Conservation (phyloP, 2,329 filamentous ascomycete species). For the Hypocreales sp. region DNA sequence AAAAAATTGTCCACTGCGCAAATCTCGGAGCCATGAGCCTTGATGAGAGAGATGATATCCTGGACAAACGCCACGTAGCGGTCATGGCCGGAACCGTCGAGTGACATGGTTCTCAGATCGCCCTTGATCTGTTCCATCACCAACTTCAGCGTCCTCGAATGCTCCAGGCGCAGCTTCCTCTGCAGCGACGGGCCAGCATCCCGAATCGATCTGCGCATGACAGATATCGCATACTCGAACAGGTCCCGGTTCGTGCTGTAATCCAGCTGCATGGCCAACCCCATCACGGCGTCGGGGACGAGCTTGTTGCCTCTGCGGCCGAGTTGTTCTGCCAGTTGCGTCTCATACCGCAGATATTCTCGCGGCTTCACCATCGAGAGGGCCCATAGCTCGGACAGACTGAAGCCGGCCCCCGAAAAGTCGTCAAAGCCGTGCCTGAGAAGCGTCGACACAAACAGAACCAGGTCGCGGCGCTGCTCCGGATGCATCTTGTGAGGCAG, state of each 20-base stretch:
- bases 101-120: slow-evolving; percentile 25
- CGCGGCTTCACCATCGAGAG: slow-evolving; percentile 34
- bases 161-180: slow-evolving; percentile 22
- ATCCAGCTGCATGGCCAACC: slow-evolving; percentile 21
- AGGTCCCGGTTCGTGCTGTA: slow-evolving; percentile 32
- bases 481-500: slow-evolving; percentile 22
- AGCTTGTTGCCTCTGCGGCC: slow-evolving; percentile 25
- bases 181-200: slow-evolving; percentile 18
- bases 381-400: slow-evolving; percentile 35
- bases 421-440: slow-evolving; percentile 29
- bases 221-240: slow-evolving; percentile 30
- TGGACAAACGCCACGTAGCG: slow-evolving; percentile 35
- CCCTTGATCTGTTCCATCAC: slow-evolving; percentile 39
- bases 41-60: slow-evolving; percentile 35
- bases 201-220: slow-evolving; percentile 33
- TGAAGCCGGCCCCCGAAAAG: slow-evolving; percentile 28
- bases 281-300: slow-evolving; percentile 22
- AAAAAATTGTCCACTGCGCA: slow-evolving; percentile 39
- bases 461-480: slow-evolving; percentile 26
- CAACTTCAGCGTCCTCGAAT: slow-evolving; percentile 24
- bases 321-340: slow-evolving; percentile 30
- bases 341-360: slow-evolving; percentile 29
- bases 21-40: slow-evolving; percentile 36
- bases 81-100: slow-evolving; percentile 24
- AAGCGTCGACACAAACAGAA: slow-evolving; percentile 35